Evolutionary conservation across 257 asterid genomes (phyloP), one percentile per base, ranked within the genome.

Genomic region (Scutellaria galericulata): DNA sequence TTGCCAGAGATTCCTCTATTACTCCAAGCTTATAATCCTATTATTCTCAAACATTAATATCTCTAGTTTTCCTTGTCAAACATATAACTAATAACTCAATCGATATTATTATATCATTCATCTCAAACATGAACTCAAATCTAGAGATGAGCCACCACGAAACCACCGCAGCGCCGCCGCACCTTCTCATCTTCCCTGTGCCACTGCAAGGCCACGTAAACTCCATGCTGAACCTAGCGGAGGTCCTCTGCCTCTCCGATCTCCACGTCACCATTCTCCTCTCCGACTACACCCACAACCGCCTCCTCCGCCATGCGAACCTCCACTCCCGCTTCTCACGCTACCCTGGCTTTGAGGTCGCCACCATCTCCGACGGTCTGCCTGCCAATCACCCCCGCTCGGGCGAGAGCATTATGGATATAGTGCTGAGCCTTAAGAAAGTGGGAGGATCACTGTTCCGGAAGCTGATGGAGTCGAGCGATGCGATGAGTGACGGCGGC

Each of bases 121-220:
- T 31, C 37, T 31, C 37, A 31, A 31, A 0, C 4, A 31, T 31
- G 37, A 31, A 31, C 5, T 31, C 37, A 31, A 31, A 31, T 31
- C 37, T 31, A 1, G 37, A 31, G 37, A 31, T 31, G 37, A 8
- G 10, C 69, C 12, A 54, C 61, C 52, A 68, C 64, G 46, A 46
- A 44, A 15, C 39, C 53, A 64, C 67, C 71, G 61, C 1, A 45
- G 1, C 77, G 27, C 86, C 94, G 15, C 87, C 95, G 7, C 95
- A 87, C 20, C 87, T 89, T 1, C 86, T 91, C 42, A 75, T 91
- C 37, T 89, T 83, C 71, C 97, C 97, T 2, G 12, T 83, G 0
- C 97, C 96, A 0, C 48, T 79, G 14, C 97, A 87, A 51, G 97
- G 96, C 46, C 97, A 85, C 37, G 72, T 85, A 4, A 88, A 88